Evolutionary conservation across 179 eudicot species (phyloP).

Genomic region (Drosera spatulata): DNA sequence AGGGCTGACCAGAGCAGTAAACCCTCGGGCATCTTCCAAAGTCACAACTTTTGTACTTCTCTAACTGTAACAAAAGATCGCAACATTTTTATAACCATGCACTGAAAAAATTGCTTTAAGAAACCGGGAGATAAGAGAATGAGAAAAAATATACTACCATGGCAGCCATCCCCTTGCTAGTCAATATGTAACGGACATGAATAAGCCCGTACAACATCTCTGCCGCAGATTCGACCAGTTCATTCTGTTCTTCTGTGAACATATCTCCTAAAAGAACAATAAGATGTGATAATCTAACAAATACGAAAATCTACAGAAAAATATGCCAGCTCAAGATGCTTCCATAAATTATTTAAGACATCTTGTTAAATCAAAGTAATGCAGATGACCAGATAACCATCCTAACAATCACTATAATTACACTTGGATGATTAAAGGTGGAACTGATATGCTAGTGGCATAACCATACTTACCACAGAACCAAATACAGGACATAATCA

Average conservation of each 20-base stretch:
- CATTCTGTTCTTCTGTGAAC: conserved; percentile 19
- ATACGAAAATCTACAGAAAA: too few species aligned
- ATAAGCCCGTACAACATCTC: conserved; percentile 16
- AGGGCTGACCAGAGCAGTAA: conserved; percentile 17
- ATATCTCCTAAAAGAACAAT: conserved; percentile 8
- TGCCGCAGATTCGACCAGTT: conserved; percentile 19
- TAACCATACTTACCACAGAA: too few species aligned
- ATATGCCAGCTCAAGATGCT: background rate
- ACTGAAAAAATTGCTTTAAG: too few species aligned
- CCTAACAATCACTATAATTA: too few species aligned
- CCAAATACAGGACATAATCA: too few species aligned
- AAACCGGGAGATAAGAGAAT: too few species aligned
- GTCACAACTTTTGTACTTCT: conserved; percentile 16
- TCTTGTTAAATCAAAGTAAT: too few species aligned
- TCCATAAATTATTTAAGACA: too few species aligned
- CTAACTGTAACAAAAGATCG: conserved; percentile 5
- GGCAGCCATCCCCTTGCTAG: conserved; percentile 18
- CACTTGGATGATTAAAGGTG: too few species aligned
- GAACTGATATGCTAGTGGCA: too few species aligned
- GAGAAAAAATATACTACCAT: conserved; percentile 8
- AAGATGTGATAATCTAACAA: background rate
- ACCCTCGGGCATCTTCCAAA: conserved; percentile 3
- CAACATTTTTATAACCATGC: too few species aligned
- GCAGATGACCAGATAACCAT: too few species aligned
- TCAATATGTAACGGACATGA: conserved; percentile 16